Evolutionary conservation across 2,329 filamentous ascomycete species (phyloP).

Genomic region (Akanthomyces uredinophilus): DNA sequence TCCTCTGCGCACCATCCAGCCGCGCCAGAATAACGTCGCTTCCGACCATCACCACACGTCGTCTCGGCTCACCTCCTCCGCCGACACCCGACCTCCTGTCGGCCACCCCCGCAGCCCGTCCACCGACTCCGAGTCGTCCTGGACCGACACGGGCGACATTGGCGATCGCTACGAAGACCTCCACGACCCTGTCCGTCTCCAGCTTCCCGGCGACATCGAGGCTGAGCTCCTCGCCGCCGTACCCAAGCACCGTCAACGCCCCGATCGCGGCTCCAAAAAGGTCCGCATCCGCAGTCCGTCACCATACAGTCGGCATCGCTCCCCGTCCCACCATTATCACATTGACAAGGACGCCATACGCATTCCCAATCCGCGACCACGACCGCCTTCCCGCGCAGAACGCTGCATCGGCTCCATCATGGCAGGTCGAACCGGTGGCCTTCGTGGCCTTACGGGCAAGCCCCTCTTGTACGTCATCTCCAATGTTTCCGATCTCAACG

Average conservation of each 20-base stretch:
- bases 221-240: slow-evolving; percentile 52
- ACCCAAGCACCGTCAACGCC: slow-evolving; percentile 39
- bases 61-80: slow-evolving; percentile 42
- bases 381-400: slow-evolving; percentile 60
- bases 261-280: slow-evolving; percentile 43
- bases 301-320: slow-evolving; percentile 33
- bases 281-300: slow-evolving; percentile 61
- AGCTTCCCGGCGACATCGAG: slow-evolving; percentile 61
- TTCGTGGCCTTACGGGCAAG: slow-evolving; percentile 93
- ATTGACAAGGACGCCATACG: slow-evolving; percentile 73
- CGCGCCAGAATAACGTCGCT: slow-evolving; percentile 27
- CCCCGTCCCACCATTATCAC: slow-evolving; percentile 36
- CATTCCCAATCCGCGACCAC: slow-evolving; percentile 64
- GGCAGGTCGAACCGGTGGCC: slow-evolving; percentile 69
- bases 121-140: slow-evolving; percentile 65
- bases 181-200: slow-evolving; percentile 73
- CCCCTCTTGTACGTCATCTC: slow-evolving; percentile 67
- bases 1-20: slow-evolving; percentile 70
- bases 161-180: slow-evolving; percentile 83
- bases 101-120: slow-evolving; percentile 22
- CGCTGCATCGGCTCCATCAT: slow-evolving; percentile 77
- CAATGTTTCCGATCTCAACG: slow-evolving; percentile 17
- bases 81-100: slow-evolving; percentile 40
- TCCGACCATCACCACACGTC: slow-evolving; percentile 37
- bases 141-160: slow-evolving; percentile 93